Evolutionary conservation across 371 early-diverging fungal genomes (phyloP), one percentile per base, ranked within the genome.

Genomic region (Mortierella sp.): DNA sequence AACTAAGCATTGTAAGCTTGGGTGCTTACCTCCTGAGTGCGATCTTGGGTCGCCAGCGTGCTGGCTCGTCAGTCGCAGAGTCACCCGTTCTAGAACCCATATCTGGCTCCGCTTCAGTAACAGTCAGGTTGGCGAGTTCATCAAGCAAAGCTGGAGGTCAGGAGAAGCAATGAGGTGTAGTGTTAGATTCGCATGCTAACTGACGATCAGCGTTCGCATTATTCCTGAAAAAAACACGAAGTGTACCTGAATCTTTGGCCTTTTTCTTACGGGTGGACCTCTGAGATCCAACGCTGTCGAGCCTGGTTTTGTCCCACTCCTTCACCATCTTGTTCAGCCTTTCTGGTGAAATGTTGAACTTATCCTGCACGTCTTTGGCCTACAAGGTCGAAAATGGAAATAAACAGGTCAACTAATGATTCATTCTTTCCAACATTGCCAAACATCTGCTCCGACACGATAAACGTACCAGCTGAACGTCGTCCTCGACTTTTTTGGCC

Each of bases 271-370:
- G 80, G 28, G 82, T 73, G n/a, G 83, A 80, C 28, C 79, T 84
- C 19, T 83, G 82, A 0, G 54, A 74, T 10, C 71, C 54, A 6
- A 71, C 16, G n/a, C 76, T 76, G 28, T 80, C 85, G 31, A 73
- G 85, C 28, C 78, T 87, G 11, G 78, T 87, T 83, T 91, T 91
- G 46, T 82, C 87, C 69, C 90, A 88, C 73, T 88, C 89, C 71
- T 90, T 92, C 77, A 93, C 77, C 82, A 93, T 81, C 69, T 90
- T 91, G 71, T 82, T 84, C 21, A 93, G 81, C 69, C 91, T 91
- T 37, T 90, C 94, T 10, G 91, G 91, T 21, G 93, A 90, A 11
- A 94, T 86, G 73, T 93, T 92, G 72, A 91, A 92, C 77, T 89
- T 90, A 80, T 91, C 90, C 75, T 94, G 93, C 3, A 92, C 91